Conservation (phyloP, 441 rosid genomes). For the Viola pubescens region DNA sequence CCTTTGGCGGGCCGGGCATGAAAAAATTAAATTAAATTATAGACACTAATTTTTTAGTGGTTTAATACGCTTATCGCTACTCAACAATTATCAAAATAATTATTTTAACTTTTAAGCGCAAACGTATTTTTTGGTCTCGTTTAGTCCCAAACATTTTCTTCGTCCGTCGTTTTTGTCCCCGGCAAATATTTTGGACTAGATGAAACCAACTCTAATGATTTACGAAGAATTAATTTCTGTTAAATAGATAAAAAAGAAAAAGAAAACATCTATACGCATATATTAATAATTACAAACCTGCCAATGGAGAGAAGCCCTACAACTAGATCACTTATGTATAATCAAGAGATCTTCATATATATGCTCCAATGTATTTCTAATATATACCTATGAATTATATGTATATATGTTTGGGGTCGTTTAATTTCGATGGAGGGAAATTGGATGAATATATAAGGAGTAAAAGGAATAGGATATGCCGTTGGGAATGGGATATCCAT, state of each 20-base stretch:
- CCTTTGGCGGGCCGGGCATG: slow-evolving; percentile 51
- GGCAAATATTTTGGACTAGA: too few relatives aligned
- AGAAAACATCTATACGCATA: background rate
- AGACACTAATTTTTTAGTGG: background rate
- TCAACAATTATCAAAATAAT: too few relatives aligned
- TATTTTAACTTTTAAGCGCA: too few relatives aligned
- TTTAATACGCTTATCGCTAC: too few relatives aligned
- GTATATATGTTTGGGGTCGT: background rate
- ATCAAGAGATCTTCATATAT: background rate
- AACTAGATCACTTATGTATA: slow-evolving; percentile 42
- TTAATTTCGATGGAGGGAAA: background rate
- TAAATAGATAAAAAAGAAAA: background rate
- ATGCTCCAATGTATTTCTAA: background rate
- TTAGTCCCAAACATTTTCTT: too few relatives aligned
- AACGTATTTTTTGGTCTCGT: too few relatives aligned
- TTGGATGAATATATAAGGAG: background rate
- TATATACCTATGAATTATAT: background rate
- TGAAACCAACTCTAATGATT: background rate
- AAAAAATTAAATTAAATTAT: background rate
- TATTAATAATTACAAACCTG: slow-evolving; percentile 19
- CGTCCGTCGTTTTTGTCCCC: too few relatives aligned
- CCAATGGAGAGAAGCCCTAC: slow-evolving; percentile 64
- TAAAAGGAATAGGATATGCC: slow-evolving; percentile 25
- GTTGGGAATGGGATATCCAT: slow-evolving; percentile 23
- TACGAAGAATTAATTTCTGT: background rate